Conservation (phyloP, 352 stramenopile genomes). For the Globisporangium cylindrosporum region DNA sequence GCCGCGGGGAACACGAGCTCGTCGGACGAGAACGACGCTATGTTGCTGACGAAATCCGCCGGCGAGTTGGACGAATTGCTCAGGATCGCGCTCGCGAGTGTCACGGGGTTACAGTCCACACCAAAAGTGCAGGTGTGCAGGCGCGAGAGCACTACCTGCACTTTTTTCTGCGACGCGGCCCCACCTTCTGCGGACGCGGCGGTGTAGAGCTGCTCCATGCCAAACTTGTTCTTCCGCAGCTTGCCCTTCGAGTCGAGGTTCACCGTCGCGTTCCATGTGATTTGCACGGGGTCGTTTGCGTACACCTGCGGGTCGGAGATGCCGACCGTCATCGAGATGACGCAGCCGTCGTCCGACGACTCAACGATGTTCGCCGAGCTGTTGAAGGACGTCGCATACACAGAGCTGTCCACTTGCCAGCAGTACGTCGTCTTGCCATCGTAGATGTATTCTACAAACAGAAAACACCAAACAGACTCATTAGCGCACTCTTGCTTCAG, state of each 20-base stretch:
- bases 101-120: conserved; percentile 56
- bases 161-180: conserved; percentile 47
- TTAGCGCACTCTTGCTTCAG: background rate
- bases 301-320: conserved; percentile 44
- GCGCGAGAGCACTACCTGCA: conserved; percentile 52
- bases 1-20: conserved; percentile 48
- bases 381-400: conserved; percentile 51
- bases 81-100: conserved; percentile 32
- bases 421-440: conserved; percentile 58
- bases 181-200: conserved; percentile 29
- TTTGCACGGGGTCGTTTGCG: conserved; percentile 52
- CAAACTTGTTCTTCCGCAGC: conserved; percentile 47
- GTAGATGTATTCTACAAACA: conserved; percentile 19
- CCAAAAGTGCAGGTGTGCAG: conserved; percentile 46
- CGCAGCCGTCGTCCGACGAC: conserved; percentile 44
- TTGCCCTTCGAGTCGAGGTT: conserved; percentile 28
- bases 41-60: conserved; percentile 51
- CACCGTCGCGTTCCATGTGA: conserved; percentile 66
- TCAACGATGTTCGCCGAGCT: conserved; percentile 31
- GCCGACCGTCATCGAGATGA: conserved; percentile 44
- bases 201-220: conserved; percentile 33
- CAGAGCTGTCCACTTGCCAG: conserved; percentile 53
- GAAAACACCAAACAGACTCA: background rate
- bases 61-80: conserved; percentile 49
- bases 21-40: conserved; percentile 48